Evolutionary conservation across 768 basidiomycete genomes (phyloP).

Genomic region (Ramaria sp.): DNA sequence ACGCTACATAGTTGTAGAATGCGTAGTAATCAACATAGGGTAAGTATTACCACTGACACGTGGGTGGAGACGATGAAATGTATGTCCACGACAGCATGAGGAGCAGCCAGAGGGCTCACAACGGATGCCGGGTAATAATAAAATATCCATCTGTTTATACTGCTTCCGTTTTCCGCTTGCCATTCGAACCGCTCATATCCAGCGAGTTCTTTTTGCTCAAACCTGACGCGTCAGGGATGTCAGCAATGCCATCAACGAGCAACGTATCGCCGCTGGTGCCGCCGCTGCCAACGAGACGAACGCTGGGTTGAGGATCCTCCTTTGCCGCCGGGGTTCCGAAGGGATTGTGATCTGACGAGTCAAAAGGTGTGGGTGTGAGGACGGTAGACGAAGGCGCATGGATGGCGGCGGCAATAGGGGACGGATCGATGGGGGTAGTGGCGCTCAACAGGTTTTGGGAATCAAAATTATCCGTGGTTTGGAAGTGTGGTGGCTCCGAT

Average conservation of each 20-base stretch:
- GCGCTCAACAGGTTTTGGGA: conserved; percentile 12
- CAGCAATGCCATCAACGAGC: not conserved
- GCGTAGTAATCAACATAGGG: not conserved
- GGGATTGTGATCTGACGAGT: not conserved
- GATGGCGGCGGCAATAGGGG: conserved; percentile 2
- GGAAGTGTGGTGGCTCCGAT: not conserved
- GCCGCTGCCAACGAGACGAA: conserved; percentile 51
- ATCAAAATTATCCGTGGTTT: not conserved
- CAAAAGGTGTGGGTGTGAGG: not conserved
- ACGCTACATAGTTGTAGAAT: not conserved
- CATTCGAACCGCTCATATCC: not conserved
- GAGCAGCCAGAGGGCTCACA: not conserved
- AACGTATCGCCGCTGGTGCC: conserved; percentile 29
- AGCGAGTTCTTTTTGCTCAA: not conserved
- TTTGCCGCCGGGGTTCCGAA: not conserved
- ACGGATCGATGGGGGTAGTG: conserved; percentile 3
- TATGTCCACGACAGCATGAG: not conserved
- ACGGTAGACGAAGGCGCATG: not conserved
- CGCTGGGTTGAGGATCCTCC: conserved; percentile 28
- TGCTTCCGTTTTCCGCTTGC: not conserved
- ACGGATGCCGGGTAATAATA: not conserved
- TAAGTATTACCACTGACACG: not conserved
- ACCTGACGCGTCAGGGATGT: not conserved
- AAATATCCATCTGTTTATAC: not conserved
- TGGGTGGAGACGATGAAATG: not conserved